Evolutionary conservation across 768 basidiomycete genomes (phyloP).

Genomic region (Kwoniella shandongensis): DNA sequence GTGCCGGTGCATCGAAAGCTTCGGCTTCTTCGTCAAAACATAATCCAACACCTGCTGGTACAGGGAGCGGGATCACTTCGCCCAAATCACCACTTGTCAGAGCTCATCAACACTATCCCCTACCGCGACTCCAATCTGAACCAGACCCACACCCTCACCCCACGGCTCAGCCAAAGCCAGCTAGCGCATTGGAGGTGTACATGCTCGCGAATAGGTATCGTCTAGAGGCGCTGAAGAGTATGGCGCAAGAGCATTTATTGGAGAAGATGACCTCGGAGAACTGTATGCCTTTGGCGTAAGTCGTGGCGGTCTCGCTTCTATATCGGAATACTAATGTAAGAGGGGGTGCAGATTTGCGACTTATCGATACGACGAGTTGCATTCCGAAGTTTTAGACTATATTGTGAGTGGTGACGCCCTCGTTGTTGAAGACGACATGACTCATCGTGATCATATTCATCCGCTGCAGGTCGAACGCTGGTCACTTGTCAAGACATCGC

Average conservation of each 20-base stretch:
- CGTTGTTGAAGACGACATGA: neutral
- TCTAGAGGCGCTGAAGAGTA: constrained; percentile 65
- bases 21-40: too few relatives aligned
- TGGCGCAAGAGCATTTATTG: constrained; percentile 74
- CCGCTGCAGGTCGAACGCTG: constrained; percentile 20
- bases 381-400: constrained; percentile 60
- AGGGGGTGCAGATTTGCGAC: constrained; percentile 15
- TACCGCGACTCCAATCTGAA: constrained; percentile 14
- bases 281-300: constrained; percentile 69
- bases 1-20: too few relatives aligned
- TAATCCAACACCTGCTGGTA: neutral
- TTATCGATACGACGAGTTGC: constrained; percentile 20
- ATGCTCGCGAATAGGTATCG: constrained; percentile 73
- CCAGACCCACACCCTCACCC: constrained; percentile 74
- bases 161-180: constrained; percentile 63
- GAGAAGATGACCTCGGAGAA: constrained; percentile 65
- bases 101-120: neutral
- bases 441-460: neutral
- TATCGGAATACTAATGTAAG: constrained; percentile 66
- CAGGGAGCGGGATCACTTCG: constrained; percentile 21
- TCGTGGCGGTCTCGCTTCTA: too few relatives aligned
- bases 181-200: constrained; percentile 72
- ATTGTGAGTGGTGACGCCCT: constrained; percentile 63
- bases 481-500: constrained; percentile 17
- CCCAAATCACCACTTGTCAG: neutral